These are phyloP conservation scores for Paramecium octaurelia DNA, from an alignment of 73 alveolate genomes.

Conservation along the genomic window DNA sequence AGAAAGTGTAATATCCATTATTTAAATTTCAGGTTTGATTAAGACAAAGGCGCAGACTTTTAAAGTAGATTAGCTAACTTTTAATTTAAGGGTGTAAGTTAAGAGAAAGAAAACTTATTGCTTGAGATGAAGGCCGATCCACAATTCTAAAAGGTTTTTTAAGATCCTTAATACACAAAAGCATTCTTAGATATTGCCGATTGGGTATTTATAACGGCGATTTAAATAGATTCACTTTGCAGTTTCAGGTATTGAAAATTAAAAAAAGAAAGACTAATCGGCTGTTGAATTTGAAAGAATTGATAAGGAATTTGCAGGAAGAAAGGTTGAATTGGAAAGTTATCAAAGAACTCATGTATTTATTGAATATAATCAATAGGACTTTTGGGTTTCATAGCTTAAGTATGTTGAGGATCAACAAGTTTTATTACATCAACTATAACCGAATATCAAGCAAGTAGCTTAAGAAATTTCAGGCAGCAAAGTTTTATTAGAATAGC, in stretches of 20 bases:
- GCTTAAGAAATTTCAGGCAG: background rate
- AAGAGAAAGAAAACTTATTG: slow-evolving; percentile 31
- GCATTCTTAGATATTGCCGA: slow-evolving; percentile 35
- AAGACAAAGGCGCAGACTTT: slow-evolving; percentile 34
- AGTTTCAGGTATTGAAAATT: slow-evolving; percentile 33
- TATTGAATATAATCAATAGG: background rate
- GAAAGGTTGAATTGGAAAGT: background rate
- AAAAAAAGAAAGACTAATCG: slow-evolving; percentile 10
- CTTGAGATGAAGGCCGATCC: slow-evolving; percentile 24
- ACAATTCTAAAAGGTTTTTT: background rate
- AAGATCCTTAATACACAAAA: slow-evolving; percentile 21
- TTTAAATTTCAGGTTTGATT: background rate
- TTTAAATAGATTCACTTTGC: slow-evolving; percentile 15
- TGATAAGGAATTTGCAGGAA: slow-evolving; percentile 26
- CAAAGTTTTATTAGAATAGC: background rate
- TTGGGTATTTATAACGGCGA: background rate
- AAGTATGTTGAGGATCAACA: background rate
- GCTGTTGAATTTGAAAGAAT: background rate
- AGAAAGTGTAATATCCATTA: background rate
- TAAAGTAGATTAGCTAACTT: slow-evolving; percentile 25
- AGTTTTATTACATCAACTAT: background rate
- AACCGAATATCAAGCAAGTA: background rate
- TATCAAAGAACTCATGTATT: background rate
- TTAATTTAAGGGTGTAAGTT: background rate
- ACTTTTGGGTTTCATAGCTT: background rate